Evolutionary conservation across 345 rosid genomes (phyloP), one percentile per base, ranked within the genome.

Genomic region (Tarenaya hassleriana): DNA sequence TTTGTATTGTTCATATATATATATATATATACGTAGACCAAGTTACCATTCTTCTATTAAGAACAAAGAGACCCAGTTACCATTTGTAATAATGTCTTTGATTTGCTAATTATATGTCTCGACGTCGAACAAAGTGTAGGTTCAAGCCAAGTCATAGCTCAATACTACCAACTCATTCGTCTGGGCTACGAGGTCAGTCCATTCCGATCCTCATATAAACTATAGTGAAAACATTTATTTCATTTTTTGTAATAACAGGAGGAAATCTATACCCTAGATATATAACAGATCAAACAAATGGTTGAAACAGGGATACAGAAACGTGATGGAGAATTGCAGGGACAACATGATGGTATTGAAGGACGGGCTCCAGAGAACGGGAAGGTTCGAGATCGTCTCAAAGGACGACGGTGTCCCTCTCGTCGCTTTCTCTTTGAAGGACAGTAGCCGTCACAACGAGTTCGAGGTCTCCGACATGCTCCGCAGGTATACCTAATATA

Each of bases 341-440:
- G 76, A 80, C 37, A 86, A 86, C 43, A 75, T 74, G 37, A 57
- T 68, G 17, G 77, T 78, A 18, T 69, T 86, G 12, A 86, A 68
- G 48, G 32, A 82, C 72, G 91, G 95, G 14, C 62, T 86, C 43
- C 82, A 78, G 67, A 68, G 70, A 34, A 69, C 81, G 7, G 86
- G 72, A 8, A 66, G 73, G 7, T 86, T 86, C 73, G 66, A 80
- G 71, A 75, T 86, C 34, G 62, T 83, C 15, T 86, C 95, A 3
- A 82, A 86, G 52, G 82, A 82, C 60, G 41, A 66, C 3, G 95
- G 95, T 0, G 95, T 86, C 3, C 91, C 95, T 9, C 75, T 86
- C 13, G 88, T 86, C 27, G 95, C 95, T 63, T 86, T 86, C 67
- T 82, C 91, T 3, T 68, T 86, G 48, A 80, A 80, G 50, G 84